Evolutionary conservation across 441 rosid genomes (phyloP).

Genomic region (Arabidopsis hybrid): DNA sequence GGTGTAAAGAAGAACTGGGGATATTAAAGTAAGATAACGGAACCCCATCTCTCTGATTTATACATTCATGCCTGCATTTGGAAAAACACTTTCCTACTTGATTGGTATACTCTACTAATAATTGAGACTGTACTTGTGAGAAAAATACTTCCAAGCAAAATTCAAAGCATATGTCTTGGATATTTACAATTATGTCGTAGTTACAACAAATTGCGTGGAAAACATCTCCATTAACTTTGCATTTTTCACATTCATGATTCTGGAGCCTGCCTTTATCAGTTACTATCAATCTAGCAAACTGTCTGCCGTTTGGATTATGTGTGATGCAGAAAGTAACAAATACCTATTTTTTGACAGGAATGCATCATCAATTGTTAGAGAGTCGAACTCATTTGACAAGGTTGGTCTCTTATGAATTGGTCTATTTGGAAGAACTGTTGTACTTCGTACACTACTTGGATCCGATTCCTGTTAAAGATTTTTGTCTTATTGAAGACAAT

Average conservation of each 20-base stretch:
- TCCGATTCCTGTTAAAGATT: constrained; percentile 24
- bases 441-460: constrained; percentile 27
- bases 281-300: constrained; percentile 3
- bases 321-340: constrained; percentile 57
- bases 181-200: not conserved
- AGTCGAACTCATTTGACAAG: constrained; percentile 85
- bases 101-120: constrained; percentile 22
- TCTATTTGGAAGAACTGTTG: constrained; percentile 4
- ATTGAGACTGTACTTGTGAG: constrained; percentile 30
- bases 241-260: constrained; percentile 13
- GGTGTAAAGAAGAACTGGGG: constrained; percentile 75
- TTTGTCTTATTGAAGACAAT: constrained; percentile 35
- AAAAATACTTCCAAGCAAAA: constrained; percentile 19
- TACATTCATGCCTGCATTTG: constrained; percentile 21
- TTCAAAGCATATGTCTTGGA: constrained; percentile 17
- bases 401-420: constrained; percentile 40
- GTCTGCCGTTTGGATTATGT: constrained; percentile 18
- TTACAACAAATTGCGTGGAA: constrained; percentile 12
- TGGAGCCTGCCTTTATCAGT: constrained; percentile 10
- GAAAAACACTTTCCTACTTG: constrained; percentile 5
- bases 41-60: constrained; percentile 27
- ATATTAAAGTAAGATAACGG: constrained; percentile 63
- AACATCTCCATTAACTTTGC: constrained; percentile 23
- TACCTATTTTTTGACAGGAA: constrained; percentile 48
- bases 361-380: constrained; percentile 52